Evolutionary conservation across 179 eudicot genomes (phyloP), one percentile per base, ranked within the genome.

Genomic region (Carnegiea gigantea): DNA sequence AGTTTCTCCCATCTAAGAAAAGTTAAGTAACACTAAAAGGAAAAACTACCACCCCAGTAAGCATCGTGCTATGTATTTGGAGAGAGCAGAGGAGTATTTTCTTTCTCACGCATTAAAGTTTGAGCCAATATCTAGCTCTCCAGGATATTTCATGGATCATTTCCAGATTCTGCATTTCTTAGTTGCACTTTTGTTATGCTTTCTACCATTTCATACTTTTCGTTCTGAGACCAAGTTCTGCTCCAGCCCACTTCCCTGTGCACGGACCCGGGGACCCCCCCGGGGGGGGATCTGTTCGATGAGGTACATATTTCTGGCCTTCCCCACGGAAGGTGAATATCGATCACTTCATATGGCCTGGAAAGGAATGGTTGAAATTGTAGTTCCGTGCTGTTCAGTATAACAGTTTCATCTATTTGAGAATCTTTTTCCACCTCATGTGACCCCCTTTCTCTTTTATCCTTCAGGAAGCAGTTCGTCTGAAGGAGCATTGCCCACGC

Each of bases 401-500:
- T 24, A 54, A 8, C 5, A 43, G 12, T 51, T 59, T 18, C 65
- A 30, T 76, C n/a, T 14, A 38, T 10, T n/a, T 70, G 51, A 46
- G 73, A 9, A 20, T 62, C 4, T 17, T 77, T 30, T 43, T 3
- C 57, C 57, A 33, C 57, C 53, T 73, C 54, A 64, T 28, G 17
- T 74, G 51, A 46, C 73, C 62, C 10, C 17, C 59, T 43, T 75
- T 40, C 13, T 21, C 57, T 79, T 54, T 75, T 23, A 30, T 60
- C 73, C 71, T 88, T 78, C 92, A 95, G 99, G 91, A 82, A 78
- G 87, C 91, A 80, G 79, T 87, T 85, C 74, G 78, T 84, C 87
- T 96, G 81, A 88, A 84, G 83, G 99, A 92, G 81, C 92, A 89
- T 76, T 79, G 75, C 77, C 97, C 92, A 73, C 76, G 80, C 51